Evolutionary conservation across 23 red algal species (phyloP).

Genomic region (Gracilaria caudata): DNA sequence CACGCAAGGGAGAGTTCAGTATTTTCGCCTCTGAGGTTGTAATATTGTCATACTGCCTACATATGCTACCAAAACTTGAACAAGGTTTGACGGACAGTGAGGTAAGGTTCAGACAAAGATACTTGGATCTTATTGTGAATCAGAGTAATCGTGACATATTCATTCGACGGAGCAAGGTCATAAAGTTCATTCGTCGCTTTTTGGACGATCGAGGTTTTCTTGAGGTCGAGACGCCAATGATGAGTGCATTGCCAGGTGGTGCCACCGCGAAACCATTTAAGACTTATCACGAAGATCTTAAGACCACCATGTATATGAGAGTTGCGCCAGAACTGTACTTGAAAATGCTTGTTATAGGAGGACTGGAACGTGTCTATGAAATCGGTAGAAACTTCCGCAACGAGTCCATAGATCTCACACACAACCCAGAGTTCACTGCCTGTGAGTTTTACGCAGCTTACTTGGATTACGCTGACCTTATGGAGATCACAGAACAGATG

Average conservation of each 20-base stretch:
- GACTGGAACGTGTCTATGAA: conserved; percentile 97
- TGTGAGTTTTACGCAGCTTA: conserved; percentile 99
- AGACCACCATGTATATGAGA: conserved; percentile 97
- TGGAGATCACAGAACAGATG: conserved; percentile 91
- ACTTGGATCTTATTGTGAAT: conserved; percentile 95
- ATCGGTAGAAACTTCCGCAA: conserved; percentile 97
- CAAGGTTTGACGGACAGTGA: conserved; percentile 83
- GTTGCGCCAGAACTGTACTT: conserved; percentile 97
- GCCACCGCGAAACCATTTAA: conserved; percentile 95
- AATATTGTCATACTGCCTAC: conserved; percentile 83
- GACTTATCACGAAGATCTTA: conserved; percentile 95
- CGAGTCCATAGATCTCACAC: conserved; percentile 96
- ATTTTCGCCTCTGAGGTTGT: conserved; percentile 78
- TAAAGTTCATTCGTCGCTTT: conserved; percentile 88
- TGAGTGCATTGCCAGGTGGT: conserved; percentile 92
- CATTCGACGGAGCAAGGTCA: conserved; percentile 72
- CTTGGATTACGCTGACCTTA: conserved; percentile 94
- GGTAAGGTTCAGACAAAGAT: conserved; percentile 89
- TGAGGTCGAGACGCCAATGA: conserved; percentile 98
- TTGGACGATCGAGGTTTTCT: conserved; percentile 88
- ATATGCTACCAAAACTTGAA: conserved; percentile 91
- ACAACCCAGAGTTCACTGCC: conserved; percentile 99
- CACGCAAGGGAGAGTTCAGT: conserved; percentile 89
- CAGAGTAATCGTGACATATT: conserved; percentile 73
- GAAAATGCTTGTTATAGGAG: conserved; percentile 96